These are phyloP conservation scores for Apostasia shenzhenica DNA, from an alignment of 106 monocot species.

Conservation along the genomic window DNA sequence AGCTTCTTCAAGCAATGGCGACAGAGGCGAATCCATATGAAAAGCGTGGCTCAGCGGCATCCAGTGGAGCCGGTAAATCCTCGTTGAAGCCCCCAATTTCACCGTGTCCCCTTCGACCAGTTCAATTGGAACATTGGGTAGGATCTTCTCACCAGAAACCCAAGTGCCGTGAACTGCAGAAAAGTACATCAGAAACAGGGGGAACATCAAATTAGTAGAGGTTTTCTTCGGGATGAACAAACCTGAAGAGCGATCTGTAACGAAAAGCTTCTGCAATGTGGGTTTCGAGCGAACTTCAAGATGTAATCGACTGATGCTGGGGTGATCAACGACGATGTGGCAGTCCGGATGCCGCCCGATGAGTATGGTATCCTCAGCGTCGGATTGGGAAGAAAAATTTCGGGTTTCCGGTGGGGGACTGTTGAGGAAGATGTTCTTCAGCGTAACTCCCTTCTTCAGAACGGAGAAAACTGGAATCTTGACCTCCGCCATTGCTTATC, in stretches of 20 bases:
- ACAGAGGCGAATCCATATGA: slow-evolving; percentile 32
- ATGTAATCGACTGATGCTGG: slow-evolving; percentile 94
- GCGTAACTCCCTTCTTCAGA: slow-evolving; percentile 50
- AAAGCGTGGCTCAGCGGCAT: slow-evolving; percentile 16
- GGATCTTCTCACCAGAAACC: slow-evolving; percentile 49
- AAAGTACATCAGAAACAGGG: neutral
- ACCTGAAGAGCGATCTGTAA: slow-evolving; percentile 76
- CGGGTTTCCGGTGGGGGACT: slow-evolving; percentile 17
- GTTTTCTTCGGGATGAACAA: neutral
- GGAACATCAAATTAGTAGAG: neutral
- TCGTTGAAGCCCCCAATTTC: slow-evolving; percentile 50
- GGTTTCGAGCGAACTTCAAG: slow-evolving; percentile 43
- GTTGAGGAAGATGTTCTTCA: slow-evolving; percentile 90
- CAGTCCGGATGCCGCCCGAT: slow-evolving; percentile 93
- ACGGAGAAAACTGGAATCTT: slow-evolving; percentile 76
- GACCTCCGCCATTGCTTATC: slow-evolving; percentile 3
- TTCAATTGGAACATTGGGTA: slow-evolving; percentile 24
- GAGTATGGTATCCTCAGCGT: slow-evolving; percentile 33
- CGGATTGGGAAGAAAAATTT: neutral
- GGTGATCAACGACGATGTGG: slow-evolving; percentile 84
- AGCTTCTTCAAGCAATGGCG: slow-evolving; percentile 24
- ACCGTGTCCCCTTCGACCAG: slow-evolving; percentile 44
- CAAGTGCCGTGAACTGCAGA: slow-evolving; percentile 62
- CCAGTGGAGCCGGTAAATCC: slow-evolving; percentile 52
- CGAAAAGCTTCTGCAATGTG: slow-evolving; percentile 25